phyloP scores from a whole-genome alignment of 495 filamentous ascomycete species.

The Penicillium ucsense region DNA sequence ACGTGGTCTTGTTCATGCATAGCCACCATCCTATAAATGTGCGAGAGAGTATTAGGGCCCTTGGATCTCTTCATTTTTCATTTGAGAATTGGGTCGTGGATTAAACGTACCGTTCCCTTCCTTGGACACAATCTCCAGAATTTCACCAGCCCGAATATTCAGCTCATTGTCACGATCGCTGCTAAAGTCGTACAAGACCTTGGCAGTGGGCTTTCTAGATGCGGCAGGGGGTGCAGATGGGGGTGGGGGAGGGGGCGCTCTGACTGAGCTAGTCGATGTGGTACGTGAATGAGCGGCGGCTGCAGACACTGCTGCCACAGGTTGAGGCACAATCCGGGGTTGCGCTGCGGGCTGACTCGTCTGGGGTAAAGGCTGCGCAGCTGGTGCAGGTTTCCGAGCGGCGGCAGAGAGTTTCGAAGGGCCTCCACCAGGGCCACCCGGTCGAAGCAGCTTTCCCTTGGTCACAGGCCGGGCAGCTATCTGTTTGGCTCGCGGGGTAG shows the following conservation, averaged over 20 bases:
- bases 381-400: conserved; percentile 26
- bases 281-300: conserved; percentile 43
- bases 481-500: conserved; percentile 76
- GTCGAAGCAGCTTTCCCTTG: conserved; percentile 74
- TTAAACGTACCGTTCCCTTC: conserved; percentile 72
- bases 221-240: conserved; percentile 54
- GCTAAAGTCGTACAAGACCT: conserved; percentile 80
- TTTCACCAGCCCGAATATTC: conserved; percentile 61
- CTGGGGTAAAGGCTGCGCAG: conserved; percentile 27
- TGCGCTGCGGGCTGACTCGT: conserved; percentile 31
- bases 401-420: conserved; percentile 59
- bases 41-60: conserved; percentile 12
- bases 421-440: conserved; percentile 76
- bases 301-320: conserved; percentile 29
- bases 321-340: conserved; percentile 30
- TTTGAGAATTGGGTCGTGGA: neutral
- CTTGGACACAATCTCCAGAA: conserved; percentile 79
- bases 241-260: conserved; percentile 61
- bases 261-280: conserved; percentile 42
- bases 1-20: conserved; percentile 54
- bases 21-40: conserved; percentile 78
- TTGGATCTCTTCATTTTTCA: neutral
- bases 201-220: conserved; percentile 64
- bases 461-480: conserved; percentile 85
- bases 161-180: conserved; percentile 74